Evolutionary conservation across 352 stramenopile species (phyloP).

Genomic region (Phytophthora sojae): DNA sequence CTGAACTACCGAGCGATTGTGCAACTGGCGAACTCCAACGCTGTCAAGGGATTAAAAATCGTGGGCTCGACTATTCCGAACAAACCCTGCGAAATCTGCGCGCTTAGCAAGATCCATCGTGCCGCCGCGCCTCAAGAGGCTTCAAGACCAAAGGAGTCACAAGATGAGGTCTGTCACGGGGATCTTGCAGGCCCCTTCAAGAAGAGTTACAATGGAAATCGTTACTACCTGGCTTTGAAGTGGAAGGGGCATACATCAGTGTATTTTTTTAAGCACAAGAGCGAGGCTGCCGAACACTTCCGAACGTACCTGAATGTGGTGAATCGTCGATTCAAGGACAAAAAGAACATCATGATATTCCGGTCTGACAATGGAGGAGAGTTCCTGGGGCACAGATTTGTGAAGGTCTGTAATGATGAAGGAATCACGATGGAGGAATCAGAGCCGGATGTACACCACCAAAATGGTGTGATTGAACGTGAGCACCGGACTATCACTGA

Average conservation of each 20-base stretch:
- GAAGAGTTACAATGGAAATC: slow-evolving; percentile 17
- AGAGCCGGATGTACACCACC: slow-evolving; percentile 6
- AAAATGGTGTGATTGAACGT: slow-evolving; percentile 15
- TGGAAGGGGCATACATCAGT: slow-evolving; percentile 13
- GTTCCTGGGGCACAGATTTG: neutral
- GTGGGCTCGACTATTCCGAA: neutral
- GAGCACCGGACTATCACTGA: slow-evolving; percentile 10
- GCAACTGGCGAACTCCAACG: neutral
- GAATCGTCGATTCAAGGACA: slow-evolving; percentile 5
- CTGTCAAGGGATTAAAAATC: neutral
- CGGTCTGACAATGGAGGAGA: slow-evolving; percentile 21
- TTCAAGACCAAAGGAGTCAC: neutral
- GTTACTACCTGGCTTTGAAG: slow-evolving; percentile 10
- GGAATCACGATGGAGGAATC: slow-evolving; percentile 6
- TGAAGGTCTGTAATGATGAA: slow-evolving; percentile 1
- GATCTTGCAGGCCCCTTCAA: slow-evolving; percentile 1
- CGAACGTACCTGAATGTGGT: slow-evolving; percentile 7
- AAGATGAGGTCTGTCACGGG: slow-evolving; percentile 12
- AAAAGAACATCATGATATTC: slow-evolving; percentile 3
- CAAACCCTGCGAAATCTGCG: neutral
- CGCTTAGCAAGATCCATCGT: neutral
- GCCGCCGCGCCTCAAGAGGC: too few species aligned
- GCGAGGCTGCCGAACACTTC: slow-evolving; percentile 7
- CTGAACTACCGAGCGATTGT: slow-evolving; percentile 6
- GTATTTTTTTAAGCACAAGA: slow-evolving; percentile 18